Evolutionary conservation across 345 rosid genomes (phyloP).

Genomic region (Acer campestre): DNA sequence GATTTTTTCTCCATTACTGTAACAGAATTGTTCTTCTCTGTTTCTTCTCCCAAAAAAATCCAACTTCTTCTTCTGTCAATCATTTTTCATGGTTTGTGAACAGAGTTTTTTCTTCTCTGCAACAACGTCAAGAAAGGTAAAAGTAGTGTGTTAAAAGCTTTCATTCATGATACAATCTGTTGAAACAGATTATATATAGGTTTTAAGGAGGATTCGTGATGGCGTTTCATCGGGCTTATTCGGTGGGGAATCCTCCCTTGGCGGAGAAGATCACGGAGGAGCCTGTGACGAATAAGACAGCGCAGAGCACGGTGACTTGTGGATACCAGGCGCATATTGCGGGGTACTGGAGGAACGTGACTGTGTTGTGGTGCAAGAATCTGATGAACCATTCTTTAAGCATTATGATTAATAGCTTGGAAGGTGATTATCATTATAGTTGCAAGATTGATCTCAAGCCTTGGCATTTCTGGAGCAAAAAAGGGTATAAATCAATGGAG

Average conservation of each 20-base stretch:
- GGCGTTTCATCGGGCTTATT: conserved; percentile 35
- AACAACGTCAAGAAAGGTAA: background rate
- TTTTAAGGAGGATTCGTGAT: conserved; percentile 2
- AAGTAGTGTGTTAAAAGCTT: background rate
- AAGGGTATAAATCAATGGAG: conserved; percentile 67
- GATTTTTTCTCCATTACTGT: conserved; percentile 25
- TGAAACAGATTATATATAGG: conserved; percentile 1
- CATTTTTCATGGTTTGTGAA: background rate
- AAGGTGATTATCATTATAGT: conserved; percentile 53
- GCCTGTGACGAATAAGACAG: conserved; percentile 45
- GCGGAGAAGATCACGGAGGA: conserved; percentile 57
- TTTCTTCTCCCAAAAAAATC: conserved; percentile 13
- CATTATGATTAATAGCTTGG: conserved; percentile 59
- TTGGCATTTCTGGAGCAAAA: conserved; percentile 90
- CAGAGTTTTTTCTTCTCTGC: background rate
- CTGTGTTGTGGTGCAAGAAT: conserved; percentile 73
- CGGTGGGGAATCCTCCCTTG: conserved; percentile 25
- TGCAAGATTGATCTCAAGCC: conserved; percentile 85
- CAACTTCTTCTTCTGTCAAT: conserved; percentile 2
- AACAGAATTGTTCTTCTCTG: conserved; percentile 16
- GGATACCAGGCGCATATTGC: conserved; percentile 72
- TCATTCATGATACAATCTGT: background rate
- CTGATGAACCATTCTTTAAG: conserved; percentile 70
- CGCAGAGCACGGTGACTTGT: conserved; percentile 78
- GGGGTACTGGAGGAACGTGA: conserved; percentile 63